Conservation (phyloP, 2,329 filamentous ascomycete species). For the Coniella lustricola region DNA sequence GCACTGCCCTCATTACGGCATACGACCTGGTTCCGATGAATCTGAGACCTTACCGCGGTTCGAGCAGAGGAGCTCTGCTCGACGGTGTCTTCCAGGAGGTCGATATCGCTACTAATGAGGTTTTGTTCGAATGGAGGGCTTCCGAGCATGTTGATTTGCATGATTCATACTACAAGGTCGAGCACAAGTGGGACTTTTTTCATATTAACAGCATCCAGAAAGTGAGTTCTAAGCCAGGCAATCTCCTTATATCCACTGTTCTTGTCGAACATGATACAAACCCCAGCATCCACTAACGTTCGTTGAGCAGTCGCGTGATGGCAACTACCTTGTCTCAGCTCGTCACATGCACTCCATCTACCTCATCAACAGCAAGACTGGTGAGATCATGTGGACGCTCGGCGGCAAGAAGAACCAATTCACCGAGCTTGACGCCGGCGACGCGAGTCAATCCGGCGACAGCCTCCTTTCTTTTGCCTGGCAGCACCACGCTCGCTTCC, state of each 20-base stretch:
- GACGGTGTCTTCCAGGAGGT: slow-evolving; percentile 36
- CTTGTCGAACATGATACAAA: neutral
- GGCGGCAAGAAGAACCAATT: slow-evolving; percentile 43
- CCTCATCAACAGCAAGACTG: slow-evolving; percentile 40
- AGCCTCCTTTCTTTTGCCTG: slow-evolving; percentile 26
- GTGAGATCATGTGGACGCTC: slow-evolving; percentile 44
- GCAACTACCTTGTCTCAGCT: slow-evolving; percentile 48
- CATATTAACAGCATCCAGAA: slow-evolving; percentile 45
- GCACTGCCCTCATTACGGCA: slow-evolving; percentile 32
- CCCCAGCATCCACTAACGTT: neutral
- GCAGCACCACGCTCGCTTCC: slow-evolving; percentile 42
- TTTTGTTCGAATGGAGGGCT: slow-evolving; percentile 43
- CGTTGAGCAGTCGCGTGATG: slow-evolving; percentile 21
- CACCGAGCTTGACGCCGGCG: slow-evolving; percentile 18
- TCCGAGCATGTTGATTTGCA: slow-evolving; percentile 23
- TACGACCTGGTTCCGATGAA: slow-evolving; percentile 24
- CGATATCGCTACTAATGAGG: slow-evolving; percentile 38
- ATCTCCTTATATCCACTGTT: no score
- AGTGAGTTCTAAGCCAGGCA: slow-evolving; percentile 18
- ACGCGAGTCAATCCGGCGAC: neutral
- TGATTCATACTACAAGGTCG: slow-evolving; percentile 13
- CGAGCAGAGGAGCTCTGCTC: slow-evolving; percentile 22
- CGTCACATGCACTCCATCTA: slow-evolving; percentile 41
- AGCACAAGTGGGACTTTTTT: slow-evolving; percentile 30
- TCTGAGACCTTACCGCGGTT: slow-evolving; percentile 19